Evolutionary conservation across 2,329 filamentous ascomycete species (phyloP).

Genomic region (Gaeumannomyces tritici): DNA sequence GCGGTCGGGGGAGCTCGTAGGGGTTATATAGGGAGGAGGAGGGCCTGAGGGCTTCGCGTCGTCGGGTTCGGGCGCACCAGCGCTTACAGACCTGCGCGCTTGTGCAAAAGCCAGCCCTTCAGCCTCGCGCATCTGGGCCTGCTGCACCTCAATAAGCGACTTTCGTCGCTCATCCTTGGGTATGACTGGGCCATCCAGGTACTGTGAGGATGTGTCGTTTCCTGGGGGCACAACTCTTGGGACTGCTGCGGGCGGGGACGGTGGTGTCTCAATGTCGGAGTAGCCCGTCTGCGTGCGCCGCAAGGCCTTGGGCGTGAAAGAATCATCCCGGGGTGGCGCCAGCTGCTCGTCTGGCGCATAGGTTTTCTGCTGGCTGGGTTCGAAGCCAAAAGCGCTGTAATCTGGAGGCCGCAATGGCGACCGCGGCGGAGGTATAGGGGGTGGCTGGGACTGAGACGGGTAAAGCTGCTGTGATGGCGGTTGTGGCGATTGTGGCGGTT

Average conservation of each 20-base stretch:
- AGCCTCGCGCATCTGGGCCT: constrained; percentile 49
- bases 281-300: constrained; percentile 50
- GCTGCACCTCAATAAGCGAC: constrained; percentile 49
- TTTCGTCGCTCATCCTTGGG: constrained; percentile 41
- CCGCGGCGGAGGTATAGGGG: constrained; percentile 5
- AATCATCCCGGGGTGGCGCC: constrained; percentile 21
- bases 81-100: constrained; percentile 28
- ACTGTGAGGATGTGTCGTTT: constrained; percentile 20
- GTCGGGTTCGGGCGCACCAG: not conserved
- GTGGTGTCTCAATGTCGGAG: constrained; percentile 20
- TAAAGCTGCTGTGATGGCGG: not conserved
- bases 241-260: constrained; percentile 7
- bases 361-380: not conserved
- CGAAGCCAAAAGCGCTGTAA: not conserved
- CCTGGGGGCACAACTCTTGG: constrained; percentile 9
- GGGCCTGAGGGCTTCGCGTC: not conserved
- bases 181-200: constrained; percentile 22
- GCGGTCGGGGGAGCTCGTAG: not conserved
- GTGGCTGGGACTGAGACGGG: constrained; percentile 18
- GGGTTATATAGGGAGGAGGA: not conserved
- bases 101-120: constrained; percentile 50
- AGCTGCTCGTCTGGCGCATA: not conserved
- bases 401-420: constrained; percentile 15
- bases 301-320: constrained; percentile 44
- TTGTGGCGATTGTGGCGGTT: not conserved